Percentiles rank a stretch among this genome's conserved stretches.
phyloP scores from a whole-genome alignment of 768 basidiomycete species.

The Infundibulicybe gibba region DNA sequence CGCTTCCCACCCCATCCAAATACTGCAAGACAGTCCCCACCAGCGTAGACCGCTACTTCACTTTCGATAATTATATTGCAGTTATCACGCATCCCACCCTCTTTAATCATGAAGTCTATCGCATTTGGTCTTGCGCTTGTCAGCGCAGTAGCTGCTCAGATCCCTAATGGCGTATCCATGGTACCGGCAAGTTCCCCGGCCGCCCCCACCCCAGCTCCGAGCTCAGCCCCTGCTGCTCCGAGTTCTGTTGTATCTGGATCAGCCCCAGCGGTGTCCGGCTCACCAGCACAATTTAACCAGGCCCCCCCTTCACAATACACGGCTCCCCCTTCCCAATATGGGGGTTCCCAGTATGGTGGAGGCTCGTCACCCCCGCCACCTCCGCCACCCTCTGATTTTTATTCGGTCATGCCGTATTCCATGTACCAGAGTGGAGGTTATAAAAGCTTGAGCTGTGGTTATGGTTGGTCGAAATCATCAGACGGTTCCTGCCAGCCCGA shows the following conservation, averaged over 20 bases:
- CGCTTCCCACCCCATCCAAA: constrained; percentile 32
- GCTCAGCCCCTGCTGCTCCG: constrained; percentile 9
- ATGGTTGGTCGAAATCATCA: constrained; percentile 55
- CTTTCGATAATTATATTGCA: constrained; percentile 28
- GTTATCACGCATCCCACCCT: constrained; percentile 40
- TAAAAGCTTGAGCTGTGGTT: constrained; percentile 63
- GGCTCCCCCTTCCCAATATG: constrained; percentile 26
- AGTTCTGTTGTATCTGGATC: constrained; percentile 15
- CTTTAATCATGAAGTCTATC: constrained; percentile 62
- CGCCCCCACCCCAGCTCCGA: constrained; percentile 7
- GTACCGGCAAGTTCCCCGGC: constrained; percentile 25
- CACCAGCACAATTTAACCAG: constrained; percentile 5
- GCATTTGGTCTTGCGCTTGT: constrained; percentile 56
- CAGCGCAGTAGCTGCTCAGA: constrained; percentile 54
- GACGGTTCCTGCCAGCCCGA: constrained; percentile 52
- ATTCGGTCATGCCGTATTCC: constrained; percentile 54
- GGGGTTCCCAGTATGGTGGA: no score
- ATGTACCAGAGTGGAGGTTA: constrained; percentile 64
- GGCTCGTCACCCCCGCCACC: constrained; percentile 21
- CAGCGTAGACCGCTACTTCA: constrained; percentile 71
- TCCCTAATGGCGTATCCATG: constrained; percentile 43
- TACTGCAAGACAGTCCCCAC: constrained; percentile 66
- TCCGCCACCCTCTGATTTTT: constrained; percentile 31
- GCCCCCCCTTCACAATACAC: constrained; percentile 19
- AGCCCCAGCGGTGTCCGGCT: constrained; percentile 16